A percentile compares a stretch with the other conserved stretches of the same genome.
phyloP scores from a whole-genome alignment of 2,329 filamentous ascomycete species.

The Dactylellina leptospora region DNA sequence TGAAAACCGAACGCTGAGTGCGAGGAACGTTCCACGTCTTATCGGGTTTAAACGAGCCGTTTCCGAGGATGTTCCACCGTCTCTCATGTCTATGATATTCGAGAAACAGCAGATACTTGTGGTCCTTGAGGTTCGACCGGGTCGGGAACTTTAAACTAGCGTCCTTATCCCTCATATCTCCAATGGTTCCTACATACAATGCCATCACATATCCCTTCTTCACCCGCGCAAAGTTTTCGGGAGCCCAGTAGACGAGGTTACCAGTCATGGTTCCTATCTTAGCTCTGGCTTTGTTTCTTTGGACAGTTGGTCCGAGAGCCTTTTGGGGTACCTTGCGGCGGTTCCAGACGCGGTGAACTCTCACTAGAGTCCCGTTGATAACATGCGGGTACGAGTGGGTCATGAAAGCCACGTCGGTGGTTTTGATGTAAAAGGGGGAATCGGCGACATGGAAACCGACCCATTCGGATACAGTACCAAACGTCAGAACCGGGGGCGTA shows the following conservation, averaged over 20 bases:
- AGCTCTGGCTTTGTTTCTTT: not conserved
- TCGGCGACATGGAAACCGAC: conserved; percentile 9
- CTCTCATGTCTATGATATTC: not conserved
- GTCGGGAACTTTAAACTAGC: not conserved
- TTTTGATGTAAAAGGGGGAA: conserved; percentile 4
- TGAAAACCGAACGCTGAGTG: not conserved
- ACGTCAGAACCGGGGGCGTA: not conserved
- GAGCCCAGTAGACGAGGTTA: not conserved
- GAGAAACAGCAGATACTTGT: not conserved
- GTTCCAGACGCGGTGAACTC: not conserved
- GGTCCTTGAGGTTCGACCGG: not conserved
- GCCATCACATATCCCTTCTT: not conserved
- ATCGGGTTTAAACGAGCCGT: not conserved
- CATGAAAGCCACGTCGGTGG: conserved; percentile 1
- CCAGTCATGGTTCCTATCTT: not conserved
- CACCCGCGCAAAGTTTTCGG: not conserved
- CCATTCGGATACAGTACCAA: not conserved
- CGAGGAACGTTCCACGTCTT: not conserved
- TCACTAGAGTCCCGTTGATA: not conserved
- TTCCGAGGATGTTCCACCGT: not conserved
- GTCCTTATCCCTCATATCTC: not conserved
- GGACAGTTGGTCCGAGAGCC: not conserved
- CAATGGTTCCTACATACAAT: not conserved
- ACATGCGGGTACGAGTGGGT: conserved; percentile 9
- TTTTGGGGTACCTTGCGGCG: not conserved